These are phyloP conservation scores for Daldinia vernicosa DNA, from an alignment of 495 filamentous ascomycete species.

Conservation along the genomic window DNA sequence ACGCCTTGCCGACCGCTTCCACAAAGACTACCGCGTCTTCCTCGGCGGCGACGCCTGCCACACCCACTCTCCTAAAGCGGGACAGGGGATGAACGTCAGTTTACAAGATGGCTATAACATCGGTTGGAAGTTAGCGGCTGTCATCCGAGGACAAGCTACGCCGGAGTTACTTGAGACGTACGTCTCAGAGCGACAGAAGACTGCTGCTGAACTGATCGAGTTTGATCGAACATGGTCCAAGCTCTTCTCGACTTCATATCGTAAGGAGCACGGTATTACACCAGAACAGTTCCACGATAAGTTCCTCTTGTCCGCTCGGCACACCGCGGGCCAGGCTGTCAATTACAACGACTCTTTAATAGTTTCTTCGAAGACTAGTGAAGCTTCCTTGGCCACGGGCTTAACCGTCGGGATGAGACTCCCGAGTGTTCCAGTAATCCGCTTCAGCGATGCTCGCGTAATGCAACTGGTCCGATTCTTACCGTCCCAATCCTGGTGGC, in stretches of 20 bases:
- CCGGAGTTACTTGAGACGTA: constrained; percentile 73
- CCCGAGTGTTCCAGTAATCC: constrained; percentile 63
- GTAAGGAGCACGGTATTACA: constrained; percentile 47
- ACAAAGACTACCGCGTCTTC: constrained; percentile 66
- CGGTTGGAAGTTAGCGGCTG: constrained; percentile 79
- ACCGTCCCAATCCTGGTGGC: constrained; percentile 65
- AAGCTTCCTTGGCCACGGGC: constrained; percentile 48
- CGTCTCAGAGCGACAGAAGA: constrained; percentile 70
- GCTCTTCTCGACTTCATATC: constrained; percentile 61
- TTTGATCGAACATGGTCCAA: constrained; percentile 75
- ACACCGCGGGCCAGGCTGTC: constrained; percentile 70
- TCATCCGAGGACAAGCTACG: constrained; percentile 65
- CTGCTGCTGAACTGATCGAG: constrained; percentile 75
- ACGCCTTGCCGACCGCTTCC: constrained; percentile 65
- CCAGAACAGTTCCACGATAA: constrained; percentile 62
- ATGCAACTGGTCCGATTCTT: constrained; percentile 64
- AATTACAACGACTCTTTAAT: constrained; percentile 64
- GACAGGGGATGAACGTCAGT: constrained; percentile 77
- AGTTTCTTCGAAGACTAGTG: constrained; percentile 46
- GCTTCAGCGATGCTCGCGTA: constrained; percentile 65
- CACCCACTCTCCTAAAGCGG: constrained; percentile 77
- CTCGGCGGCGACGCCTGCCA: constrained; percentile 76
- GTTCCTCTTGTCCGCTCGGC: constrained; percentile 68
- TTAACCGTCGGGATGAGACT: constrained; percentile 67
- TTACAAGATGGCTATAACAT: constrained; percentile 69